A percentile compares a stretch with the other conserved stretches of the same genome.
Evolutionary conservation across 805 yeast species (phyloP).

Genomic region (Cyberlindnera bimundalis): DNA sequence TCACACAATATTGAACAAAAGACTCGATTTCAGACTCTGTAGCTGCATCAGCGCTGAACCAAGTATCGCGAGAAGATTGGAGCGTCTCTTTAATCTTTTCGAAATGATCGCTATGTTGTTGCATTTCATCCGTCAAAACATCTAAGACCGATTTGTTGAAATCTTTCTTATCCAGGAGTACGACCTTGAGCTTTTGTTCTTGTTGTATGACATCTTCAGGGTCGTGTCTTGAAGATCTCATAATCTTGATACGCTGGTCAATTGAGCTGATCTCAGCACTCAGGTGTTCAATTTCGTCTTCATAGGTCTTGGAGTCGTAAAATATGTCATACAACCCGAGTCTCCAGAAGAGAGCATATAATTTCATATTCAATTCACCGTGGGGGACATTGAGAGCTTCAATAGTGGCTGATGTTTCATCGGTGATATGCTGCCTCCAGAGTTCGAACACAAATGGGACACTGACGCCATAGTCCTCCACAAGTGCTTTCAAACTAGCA

Average conservation of each 20-base stretch:
- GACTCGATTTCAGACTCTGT: slow-evolving; percentile 24
- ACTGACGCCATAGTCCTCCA: slow-evolving; percentile 42
- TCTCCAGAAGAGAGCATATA: slow-evolving; percentile 71
- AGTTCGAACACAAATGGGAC: slow-evolving; percentile 70
- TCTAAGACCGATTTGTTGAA: slow-evolving; percentile 12
- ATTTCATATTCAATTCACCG: slow-evolving; percentile 32
- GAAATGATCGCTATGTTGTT: slow-evolving; percentile 41
- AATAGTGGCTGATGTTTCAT: slow-evolving; percentile 23
- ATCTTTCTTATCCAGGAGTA: slow-evolving; percentile 3
- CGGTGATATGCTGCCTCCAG: slow-evolving; percentile 55
- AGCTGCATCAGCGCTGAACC: slow-evolving; percentile 36
- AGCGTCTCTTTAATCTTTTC: slow-evolving; percentile 25
- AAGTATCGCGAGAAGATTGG: slow-evolving; percentile 32
- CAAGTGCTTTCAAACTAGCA: slow-evolving; percentile 39
- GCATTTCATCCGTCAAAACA: slow-evolving; percentile 10
- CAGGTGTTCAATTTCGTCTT: slow-evolving; percentile 40
- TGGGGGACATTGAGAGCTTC: slow-evolving; percentile 25
- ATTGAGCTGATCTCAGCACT: slow-evolving; percentile 34
- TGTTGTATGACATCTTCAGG: slow-evolving; percentile 9
- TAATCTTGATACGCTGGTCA: slow-evolving; percentile 31
- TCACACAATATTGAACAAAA: slow-evolving; percentile 60
- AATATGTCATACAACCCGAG: slow-evolving; percentile 68
- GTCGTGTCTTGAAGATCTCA: slow-evolving; percentile 7
- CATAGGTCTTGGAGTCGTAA: slow-evolving; percentile 49
- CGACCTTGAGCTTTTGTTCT: slow-evolving; percentile 27